Evolutionary conservation across 2,329 filamentous ascomycete species (phyloP).

Genomic region (Aspergillus ruber): DNA sequence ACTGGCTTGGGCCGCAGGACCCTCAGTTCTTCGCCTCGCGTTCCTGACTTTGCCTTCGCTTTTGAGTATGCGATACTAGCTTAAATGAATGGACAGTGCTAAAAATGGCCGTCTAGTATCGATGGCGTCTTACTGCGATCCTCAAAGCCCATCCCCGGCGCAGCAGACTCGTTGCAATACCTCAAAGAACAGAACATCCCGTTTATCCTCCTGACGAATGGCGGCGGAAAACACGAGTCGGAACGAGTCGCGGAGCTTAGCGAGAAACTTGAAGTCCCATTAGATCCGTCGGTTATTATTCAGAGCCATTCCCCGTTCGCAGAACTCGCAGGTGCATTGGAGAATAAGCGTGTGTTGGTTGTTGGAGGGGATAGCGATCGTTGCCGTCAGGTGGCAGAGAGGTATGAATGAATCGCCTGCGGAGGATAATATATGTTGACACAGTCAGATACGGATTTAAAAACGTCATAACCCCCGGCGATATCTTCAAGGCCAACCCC

Average conservation of each 20-base stretch:
- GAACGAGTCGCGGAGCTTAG: constrained; percentile 66
- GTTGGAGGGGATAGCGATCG: constrained; percentile 63
- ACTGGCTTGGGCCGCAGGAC: constrained; percentile 13
- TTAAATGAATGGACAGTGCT: constrained; percentile 2
- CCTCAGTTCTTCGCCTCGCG: constrained; percentile 17
- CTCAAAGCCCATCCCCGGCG: constrained; percentile 70
- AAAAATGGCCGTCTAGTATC: constrained; percentile 50
- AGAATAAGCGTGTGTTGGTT: constrained; percentile 64
- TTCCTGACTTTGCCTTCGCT: constrained; percentile 40
- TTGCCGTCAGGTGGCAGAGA: constrained; percentile 67
- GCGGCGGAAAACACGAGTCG: constrained; percentile 76
- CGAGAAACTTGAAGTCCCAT: constrained; percentile 55
- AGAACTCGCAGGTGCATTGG: constrained; percentile 53
- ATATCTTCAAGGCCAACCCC: constrained; percentile 69
- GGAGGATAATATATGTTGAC: not conserved
- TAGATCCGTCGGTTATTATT: constrained; percentile 67
- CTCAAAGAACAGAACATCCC: constrained; percentile 71
- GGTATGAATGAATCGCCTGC: constrained; percentile 33
- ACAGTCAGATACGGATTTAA: constrained; percentile 61
- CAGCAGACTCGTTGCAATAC: constrained; percentile 63
- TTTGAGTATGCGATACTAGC: constrained; percentile 35
- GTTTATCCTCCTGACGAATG: constrained; percentile 93
- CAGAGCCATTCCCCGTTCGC: constrained; percentile 89
- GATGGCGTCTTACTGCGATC: constrained; percentile 92
- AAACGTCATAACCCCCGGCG: constrained; percentile 76